Conservation (phyloP, 192 early-diverging fungal genomes). For the Coemansia sp. region DNA sequence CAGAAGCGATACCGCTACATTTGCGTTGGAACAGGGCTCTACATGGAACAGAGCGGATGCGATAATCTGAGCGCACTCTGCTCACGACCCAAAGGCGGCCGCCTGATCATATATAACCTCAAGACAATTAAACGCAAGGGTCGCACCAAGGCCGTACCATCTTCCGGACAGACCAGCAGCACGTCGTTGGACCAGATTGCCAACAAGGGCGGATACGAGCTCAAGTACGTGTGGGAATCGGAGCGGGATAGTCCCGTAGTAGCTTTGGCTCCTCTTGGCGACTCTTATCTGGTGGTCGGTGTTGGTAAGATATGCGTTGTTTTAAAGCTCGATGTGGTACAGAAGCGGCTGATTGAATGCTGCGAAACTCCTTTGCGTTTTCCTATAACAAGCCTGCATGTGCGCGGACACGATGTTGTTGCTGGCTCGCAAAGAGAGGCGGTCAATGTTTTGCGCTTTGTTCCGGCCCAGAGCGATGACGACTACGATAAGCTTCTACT, state of each 20-base stretch:
- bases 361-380: constrained; percentile 38
- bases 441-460: constrained; percentile 29
- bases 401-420: constrained; percentile 24
- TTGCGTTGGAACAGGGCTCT: constrained; percentile 40
- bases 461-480: constrained; percentile 1
- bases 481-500: constrained; percentile 18
- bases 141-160: not conserved
- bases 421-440: constrained; percentile 41
- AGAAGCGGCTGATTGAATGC: constrained; percentile 40
- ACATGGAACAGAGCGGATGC: not conserved
- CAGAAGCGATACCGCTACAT: constrained; percentile 37
- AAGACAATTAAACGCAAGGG: constrained; percentile 27
- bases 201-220: constrained; percentile 17
- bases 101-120: constrained; percentile 41
- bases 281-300: constrained; percentile 40
- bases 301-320: constrained; percentile 22
- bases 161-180: not conserved
- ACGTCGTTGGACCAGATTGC: not conserved
- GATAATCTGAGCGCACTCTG: not conserved
- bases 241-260: constrained; percentile 22
- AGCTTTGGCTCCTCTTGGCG: constrained; percentile 37
- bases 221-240: constrained; percentile 50
- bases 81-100: constrained; percentile 11
- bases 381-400: constrained; percentile 29
- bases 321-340: constrained; percentile 36